phyloP scores from a whole-genome alignment of 73 alveolate genomes.

The Symbiodinium natans region DNA sequence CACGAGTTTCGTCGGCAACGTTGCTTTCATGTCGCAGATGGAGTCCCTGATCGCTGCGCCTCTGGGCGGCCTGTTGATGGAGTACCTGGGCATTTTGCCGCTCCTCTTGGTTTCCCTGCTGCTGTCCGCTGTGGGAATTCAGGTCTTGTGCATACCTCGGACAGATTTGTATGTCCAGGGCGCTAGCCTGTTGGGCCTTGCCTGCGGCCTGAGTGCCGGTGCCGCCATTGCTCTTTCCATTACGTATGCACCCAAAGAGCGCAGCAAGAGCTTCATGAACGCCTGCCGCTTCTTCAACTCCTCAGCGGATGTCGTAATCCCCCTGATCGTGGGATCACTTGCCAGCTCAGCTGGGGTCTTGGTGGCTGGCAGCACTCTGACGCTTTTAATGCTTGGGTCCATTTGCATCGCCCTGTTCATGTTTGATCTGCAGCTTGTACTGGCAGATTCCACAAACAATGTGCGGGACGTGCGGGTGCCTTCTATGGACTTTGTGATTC shows the following conservation, averaged over 20 bases:
- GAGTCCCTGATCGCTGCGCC: slow-evolving; percentile 11
- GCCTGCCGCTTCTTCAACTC: slow-evolving; percentile 41
- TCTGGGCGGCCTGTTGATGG: slow-evolving; percentile 1
- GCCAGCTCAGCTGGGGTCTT: background rate
- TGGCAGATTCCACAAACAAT: background rate
- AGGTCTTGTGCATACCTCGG: background rate
- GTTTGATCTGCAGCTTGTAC: background rate
- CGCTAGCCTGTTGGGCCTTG: slow-evolving; percentile 33
- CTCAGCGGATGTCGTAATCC: background rate
- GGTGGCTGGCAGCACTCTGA: slow-evolving; percentile 41
- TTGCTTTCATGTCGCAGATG: slow-evolving; percentile 32
- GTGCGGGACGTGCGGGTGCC: slow-evolving; percentile 7
- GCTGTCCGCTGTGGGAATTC: slow-evolving; percentile 31
- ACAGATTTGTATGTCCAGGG: slow-evolving; percentile 26
- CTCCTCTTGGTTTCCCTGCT: slow-evolving; percentile 32
- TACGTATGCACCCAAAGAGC: slow-evolving; percentile 1
- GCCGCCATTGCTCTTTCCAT: slow-evolving; percentile 39
- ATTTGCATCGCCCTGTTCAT: background rate
- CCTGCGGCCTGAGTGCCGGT: slow-evolving; percentile 32
- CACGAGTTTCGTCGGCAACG: slow-evolving; percentile 16
- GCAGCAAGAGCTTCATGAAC: background rate
- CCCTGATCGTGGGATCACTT: background rate
- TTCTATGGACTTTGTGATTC: slow-evolving; percentile 34
- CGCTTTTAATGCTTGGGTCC: slow-evolving; percentile 4
- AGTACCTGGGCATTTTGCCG: background rate